Conservation (phyloP, 345 rosid genomes). For the Aquilaria yunnanensis region DNA sequence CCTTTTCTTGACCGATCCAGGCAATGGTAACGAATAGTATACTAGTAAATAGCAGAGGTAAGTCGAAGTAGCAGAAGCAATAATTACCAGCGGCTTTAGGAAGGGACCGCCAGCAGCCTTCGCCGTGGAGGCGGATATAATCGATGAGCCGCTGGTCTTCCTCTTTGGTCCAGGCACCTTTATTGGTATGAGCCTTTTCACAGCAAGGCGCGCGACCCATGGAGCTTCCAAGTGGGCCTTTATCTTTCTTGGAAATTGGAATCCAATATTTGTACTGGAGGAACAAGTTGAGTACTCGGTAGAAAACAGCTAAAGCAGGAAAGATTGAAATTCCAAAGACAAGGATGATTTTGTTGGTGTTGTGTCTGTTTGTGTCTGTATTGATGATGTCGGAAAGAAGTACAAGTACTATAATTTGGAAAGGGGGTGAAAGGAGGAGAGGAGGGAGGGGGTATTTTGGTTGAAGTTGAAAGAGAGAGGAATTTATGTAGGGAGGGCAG, state of each 20-base stretch:
- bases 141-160: slow-evolving; percentile 78
- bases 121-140: slow-evolving; percentile 68
- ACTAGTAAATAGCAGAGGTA: not conserved
- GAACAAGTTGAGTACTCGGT: not conserved
- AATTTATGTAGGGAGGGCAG: not conserved
- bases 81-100: slow-evolving; percentile 71
- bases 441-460: not conserved
- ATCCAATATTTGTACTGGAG: not conserved
- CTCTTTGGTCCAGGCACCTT: slow-evolving; percentile 92
- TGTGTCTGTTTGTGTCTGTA: too few relatives aligned
- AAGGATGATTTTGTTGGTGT: too few relatives aligned
- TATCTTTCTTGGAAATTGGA: not conserved
- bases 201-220: slow-evolving; percentile 95
- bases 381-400: too few relatives aligned
- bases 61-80: not conserved
- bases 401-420: too few relatives aligned
- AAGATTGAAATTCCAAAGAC: too few relatives aligned
- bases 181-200: slow-evolving; percentile 82
- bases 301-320: not conserved
- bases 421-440: not conserved
- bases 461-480: not conserved
- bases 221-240: not conserved
- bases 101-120: slow-evolving; percentile 92
- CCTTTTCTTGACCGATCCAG: too few relatives aligned
- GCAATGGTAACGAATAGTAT: too few relatives aligned